Conservation (phyloP, 768 basidiomycete genomes). For the Naganishia onofrii region DNA sequence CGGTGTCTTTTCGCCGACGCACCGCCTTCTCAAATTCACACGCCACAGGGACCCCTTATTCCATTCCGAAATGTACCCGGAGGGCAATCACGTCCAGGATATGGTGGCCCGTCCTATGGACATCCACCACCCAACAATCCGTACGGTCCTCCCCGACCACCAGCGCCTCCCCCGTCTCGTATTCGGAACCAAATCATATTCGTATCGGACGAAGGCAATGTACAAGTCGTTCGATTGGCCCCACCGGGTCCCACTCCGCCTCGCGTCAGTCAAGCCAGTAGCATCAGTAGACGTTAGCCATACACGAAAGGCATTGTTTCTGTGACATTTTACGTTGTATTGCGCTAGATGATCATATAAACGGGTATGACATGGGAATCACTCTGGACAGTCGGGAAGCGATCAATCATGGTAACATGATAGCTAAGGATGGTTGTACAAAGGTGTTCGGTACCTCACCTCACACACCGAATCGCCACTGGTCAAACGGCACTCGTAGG, state of each 20-base stretch:
- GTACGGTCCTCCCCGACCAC: conserved; percentile 42
- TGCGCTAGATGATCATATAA: background rate
- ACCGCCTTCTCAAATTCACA: conserved; percentile 76
- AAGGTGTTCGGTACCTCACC: background rate
- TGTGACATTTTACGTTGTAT: background rate
- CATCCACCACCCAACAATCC: conserved; percentile 31
- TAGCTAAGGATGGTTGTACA: too few relatives aligned
- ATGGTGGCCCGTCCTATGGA: conserved; percentile 8
- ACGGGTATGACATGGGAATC: background rate
- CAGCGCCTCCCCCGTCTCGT: conserved; percentile 27
- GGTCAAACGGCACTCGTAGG: conserved; percentile 8
- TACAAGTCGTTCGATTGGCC: conserved; percentile 49
- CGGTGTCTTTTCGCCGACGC: conserved; percentile 90
- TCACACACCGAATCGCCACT: conserved; percentile 14
- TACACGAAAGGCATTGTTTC: background rate
- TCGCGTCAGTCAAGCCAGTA: conserved; percentile 8
- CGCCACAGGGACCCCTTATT: conserved; percentile 47
- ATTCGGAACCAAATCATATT: conserved; percentile 69
- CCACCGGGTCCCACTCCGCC: conserved; percentile 17
- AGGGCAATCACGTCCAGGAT: conserved; percentile 16
- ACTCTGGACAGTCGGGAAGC: too few relatives aligned
- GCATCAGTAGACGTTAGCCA: conserved; percentile 23
- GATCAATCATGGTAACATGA: background rate
- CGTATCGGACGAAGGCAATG: conserved; percentile 71
- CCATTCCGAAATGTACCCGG: conserved; percentile 43